These are phyloP conservation scores for Berberis vulgaris DNA, from an alignment of 164 flowering plant genomes.

Conservation along the genomic window DNA sequence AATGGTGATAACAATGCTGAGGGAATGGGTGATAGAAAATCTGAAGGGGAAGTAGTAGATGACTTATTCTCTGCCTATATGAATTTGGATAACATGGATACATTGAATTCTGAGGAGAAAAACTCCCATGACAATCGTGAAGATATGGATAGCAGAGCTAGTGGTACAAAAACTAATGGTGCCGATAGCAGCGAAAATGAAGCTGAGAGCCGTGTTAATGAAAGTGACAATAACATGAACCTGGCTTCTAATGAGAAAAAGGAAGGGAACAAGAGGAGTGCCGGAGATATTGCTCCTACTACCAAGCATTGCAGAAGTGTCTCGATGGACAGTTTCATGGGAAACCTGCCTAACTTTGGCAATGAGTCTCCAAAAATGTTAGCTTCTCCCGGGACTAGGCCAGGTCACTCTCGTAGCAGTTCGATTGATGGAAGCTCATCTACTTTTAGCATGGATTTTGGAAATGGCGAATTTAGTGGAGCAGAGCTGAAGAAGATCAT, in stretches of 20 bases:
- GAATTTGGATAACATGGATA: slow-evolving; percentile 77
- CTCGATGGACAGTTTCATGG: slow-evolving; percentile 60
- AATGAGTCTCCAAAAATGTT: slow-evolving; percentile 60
- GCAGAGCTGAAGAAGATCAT: slow-evolving; percentile 62
- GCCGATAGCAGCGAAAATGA: slow-evolving; percentile 87
- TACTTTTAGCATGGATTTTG: slow-evolving; percentile 59
- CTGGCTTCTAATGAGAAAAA: slow-evolving; percentile 34
- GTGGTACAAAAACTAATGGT: slow-evolving; percentile 80
- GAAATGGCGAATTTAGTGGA: slow-evolving; percentile 63
- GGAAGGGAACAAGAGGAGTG: slow-evolving; percentile 43
- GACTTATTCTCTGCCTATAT: slow-evolving; percentile 77
- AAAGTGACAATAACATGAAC: slow-evolving; percentile 37
- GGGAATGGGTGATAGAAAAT: slow-evolving; percentile 66
- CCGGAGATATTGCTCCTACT: slow-evolving; percentile 31
- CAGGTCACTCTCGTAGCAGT: slow-evolving; percentile 36
- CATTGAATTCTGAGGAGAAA: slow-evolving; percentile 63
- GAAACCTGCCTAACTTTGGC: slow-evolving; percentile 31
- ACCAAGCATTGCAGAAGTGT: slow-evolving; percentile 43
- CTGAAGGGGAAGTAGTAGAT: slow-evolving; percentile 75
- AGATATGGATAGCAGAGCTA: slow-evolving; percentile 74
- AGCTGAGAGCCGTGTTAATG: slow-evolving; percentile 76
- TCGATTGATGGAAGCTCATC: slow-evolving; percentile 46
- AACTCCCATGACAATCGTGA: slow-evolving; percentile 32
- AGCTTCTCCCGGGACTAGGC: slow-evolving; percentile 32
- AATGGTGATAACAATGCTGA: slow-evolving; percentile 51